Percentiles rank a stretch among this genome's conserved stretches.
Conservation (phyloP, 257 asterid genomes). For the Plectranthus barbatus region DNA sequence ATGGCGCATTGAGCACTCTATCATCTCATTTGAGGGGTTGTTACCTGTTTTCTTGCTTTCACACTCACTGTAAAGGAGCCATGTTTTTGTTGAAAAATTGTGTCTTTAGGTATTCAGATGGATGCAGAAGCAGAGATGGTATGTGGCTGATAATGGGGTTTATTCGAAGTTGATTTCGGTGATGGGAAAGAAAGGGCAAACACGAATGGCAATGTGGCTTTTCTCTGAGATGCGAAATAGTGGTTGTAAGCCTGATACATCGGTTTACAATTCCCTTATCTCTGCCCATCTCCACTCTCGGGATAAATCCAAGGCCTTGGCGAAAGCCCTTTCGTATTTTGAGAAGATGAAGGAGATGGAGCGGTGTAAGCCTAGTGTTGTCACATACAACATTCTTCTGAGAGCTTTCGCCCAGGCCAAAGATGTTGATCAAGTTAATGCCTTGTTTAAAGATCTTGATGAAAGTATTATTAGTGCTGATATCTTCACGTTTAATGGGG, state of each 20-base stretch:
- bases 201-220: constrained; percentile 97
- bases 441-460: constrained; percentile 66
- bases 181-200: constrained; percentile 95
- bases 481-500: constrained; percentile 80
- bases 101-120: constrained; percentile 77
- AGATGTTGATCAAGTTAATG: constrained; percentile 58
- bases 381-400: constrained; percentile 83
- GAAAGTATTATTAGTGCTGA: constrained; percentile 64
- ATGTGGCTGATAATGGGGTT: constrained; percentile 88
- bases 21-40: neutral
- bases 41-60: constrained; percentile 34
- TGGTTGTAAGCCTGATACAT: constrained; percentile 89
- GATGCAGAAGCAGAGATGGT: constrained; percentile 99
- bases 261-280: constrained; percentile 85
- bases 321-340: constrained; percentile 68
- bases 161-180: constrained; percentile 89
- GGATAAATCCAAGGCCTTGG: constrained; percentile 74
- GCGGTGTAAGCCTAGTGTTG: constrained; percentile 65
- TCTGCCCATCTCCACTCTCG: constrained; percentile 87
- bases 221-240: constrained; percentile 97
- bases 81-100: neutral
- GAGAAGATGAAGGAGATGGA: constrained; percentile 89
- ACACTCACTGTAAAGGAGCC: neutral
- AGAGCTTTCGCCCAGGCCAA: constrained; percentile 83
- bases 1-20: neutral